Evolutionary conservation across 106 monocot species (phyloP).

Genomic region (Narthecium ossifragum): DNA sequence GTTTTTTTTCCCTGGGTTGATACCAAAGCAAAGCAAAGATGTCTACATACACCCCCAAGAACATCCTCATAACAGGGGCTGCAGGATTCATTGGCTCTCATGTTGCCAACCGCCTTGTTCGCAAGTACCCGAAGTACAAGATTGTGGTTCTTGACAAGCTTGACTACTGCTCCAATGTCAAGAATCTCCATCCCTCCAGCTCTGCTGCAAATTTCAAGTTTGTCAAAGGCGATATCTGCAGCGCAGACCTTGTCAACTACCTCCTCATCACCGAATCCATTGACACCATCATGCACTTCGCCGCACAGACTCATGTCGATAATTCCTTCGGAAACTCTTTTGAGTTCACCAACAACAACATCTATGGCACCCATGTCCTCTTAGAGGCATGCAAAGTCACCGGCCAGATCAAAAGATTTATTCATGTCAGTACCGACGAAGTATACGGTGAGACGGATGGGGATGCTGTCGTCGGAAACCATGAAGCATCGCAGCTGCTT

Average conservation of each 20-base stretch:
- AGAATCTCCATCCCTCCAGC: constrained; percentile 18
- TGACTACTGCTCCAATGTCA: constrained; percentile 11
- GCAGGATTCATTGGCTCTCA: constrained; percentile 33
- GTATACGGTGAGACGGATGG: constrained; percentile 35
- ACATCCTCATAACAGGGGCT: constrained; percentile 23
- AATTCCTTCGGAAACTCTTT: constrained; percentile 33
- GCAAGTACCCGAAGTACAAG: constrained; percentile 1
- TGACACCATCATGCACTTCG: constrained; percentile 37
- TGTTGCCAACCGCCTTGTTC: constrained; percentile 27
- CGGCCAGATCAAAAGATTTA: constrained; percentile 3
- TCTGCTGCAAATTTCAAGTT: constrained; percentile 5
- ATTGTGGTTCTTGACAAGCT: constrained; percentile 11
- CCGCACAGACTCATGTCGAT: constrained; percentile 34
- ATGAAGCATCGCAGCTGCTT: constrained; percentile 28
- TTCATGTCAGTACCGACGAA: constrained; percentile 9
- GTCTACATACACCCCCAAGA: constrained; percentile 1
- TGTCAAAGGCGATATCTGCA: constrained; percentile 3
- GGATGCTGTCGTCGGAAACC: constrained; percentile 34
- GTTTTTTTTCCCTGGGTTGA: too few relatives aligned
- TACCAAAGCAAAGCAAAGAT: too few relatives aligned
- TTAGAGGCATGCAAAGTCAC: constrained; percentile 5
- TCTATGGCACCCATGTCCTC: constrained; percentile 9
- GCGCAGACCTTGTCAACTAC: constrained; percentile 22
- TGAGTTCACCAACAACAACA: constrained; percentile 32
- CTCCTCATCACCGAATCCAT: constrained; percentile 27